A percentile compares a stretch with the other conserved stretches of the same genome.
Evolutionary conservation across 352 stramenopile species (phyloP).

Genomic region (Globisporangium megalacanthum): DNA sequence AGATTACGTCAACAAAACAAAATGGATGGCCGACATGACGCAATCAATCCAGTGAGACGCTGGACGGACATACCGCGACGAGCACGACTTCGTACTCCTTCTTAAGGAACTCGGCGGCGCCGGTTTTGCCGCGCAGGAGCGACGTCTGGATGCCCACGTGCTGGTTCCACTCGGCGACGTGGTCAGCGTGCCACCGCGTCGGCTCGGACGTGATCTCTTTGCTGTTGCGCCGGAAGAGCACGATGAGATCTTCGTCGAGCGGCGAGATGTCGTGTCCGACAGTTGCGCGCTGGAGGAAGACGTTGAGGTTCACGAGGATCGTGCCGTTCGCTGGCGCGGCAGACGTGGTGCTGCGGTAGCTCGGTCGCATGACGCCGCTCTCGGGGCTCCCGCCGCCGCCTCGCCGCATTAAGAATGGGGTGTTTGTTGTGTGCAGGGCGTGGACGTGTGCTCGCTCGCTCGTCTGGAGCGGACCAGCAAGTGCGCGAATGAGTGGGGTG

Average conservation of each 20-base stretch:
- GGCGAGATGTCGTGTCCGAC: conserved; percentile 71
- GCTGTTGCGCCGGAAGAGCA: conserved; percentile 76
- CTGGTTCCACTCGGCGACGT: conserved; percentile 76
- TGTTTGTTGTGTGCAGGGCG: too few species aligned
- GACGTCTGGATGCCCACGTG: conserved; percentile 75
- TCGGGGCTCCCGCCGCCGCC: conserved; percentile 10
- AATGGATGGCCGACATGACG: too few species aligned
- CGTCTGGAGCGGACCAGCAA: conserved; percentile 9
- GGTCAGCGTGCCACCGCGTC: conserved; percentile 55
- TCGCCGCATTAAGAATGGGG: too few species aligned
- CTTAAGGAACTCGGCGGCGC: conserved; percentile 43
- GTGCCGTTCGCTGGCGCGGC: conserved; percentile 24
- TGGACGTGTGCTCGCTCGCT: too few species aligned
- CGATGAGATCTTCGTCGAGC: conserved; percentile 69
- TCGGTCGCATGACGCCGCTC: conserved; percentile 22
- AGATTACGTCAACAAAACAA: background rate
- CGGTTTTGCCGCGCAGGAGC: conserved; percentile 51
- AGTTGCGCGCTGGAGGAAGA: conserved; percentile 63
- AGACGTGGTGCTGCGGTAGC: conserved; percentile 21
- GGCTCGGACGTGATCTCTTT: conserved; percentile 75
- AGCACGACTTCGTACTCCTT: conserved; percentile 84
- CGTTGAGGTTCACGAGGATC: conserved; percentile 69
- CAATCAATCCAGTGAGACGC: background rate
- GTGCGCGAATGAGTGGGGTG: conserved; percentile 20
- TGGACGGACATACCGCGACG: conserved; percentile 38